phyloP scores from a whole-genome alignment of 2,329 filamentous ascomycete species.

The Ceratocystis cacaofunesta region DNA sequence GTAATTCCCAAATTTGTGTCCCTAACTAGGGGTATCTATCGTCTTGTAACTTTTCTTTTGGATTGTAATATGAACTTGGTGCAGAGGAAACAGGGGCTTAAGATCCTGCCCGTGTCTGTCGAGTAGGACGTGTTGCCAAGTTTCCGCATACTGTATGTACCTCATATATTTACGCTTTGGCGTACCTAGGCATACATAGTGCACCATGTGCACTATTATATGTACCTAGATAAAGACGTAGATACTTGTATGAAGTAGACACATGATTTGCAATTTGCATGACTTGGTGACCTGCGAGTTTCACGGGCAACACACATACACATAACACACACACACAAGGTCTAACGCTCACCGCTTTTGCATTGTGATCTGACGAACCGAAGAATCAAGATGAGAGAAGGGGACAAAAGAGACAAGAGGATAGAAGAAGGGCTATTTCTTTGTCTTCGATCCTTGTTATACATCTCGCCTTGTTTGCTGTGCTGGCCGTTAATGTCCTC shows the following conservation, averaged over 20 bases:
- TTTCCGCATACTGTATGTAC: not conserved
- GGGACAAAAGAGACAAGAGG: too few relatives aligned
- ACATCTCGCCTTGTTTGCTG: not conserved
- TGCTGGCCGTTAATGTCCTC: not conserved
- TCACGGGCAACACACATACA: constrained; percentile 1
- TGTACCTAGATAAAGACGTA: not conserved
- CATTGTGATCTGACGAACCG: not conserved
- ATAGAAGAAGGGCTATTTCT: not conserved
- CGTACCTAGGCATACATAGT: not conserved
- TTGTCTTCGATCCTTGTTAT: not conserved
- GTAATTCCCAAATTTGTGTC: not conserved
- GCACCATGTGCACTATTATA: not conserved
- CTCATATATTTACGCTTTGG: not conserved
- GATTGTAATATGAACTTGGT: not conserved
- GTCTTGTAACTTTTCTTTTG: not conserved
- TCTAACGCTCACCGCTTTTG: constrained; percentile 4
- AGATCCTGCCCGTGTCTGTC: not conserved
- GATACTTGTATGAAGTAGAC: not conserved
- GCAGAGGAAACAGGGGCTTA: not conserved
- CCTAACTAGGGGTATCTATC: not conserved
- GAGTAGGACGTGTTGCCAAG: too few relatives aligned
- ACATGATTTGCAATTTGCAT: constrained; percentile 1
- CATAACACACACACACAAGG: not conserved
- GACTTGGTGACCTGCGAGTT: not conserved
- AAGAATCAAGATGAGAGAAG: not conserved